Base-by-base conservation (phyloP, 1,284 basidiomycete species). In the Ustilago bromivora region DNA sequence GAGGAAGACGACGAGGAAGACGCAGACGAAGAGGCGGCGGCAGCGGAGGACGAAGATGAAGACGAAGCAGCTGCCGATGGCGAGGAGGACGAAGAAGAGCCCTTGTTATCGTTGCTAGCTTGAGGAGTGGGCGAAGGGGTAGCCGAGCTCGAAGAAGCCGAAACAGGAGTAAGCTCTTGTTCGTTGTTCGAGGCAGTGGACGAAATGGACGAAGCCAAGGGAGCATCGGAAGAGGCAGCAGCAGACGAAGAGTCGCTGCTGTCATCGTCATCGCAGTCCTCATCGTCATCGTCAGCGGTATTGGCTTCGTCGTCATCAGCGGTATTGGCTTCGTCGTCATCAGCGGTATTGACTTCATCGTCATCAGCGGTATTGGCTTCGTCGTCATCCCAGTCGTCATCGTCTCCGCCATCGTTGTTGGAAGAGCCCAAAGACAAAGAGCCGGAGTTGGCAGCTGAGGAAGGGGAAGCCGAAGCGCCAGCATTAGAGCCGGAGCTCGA, bases 261-360 rank as follows among this genome's bases (percentile, higher is more conserved):
- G 5, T 57, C 64, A 0, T 71, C 64, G 6, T 78, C 70, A 35
- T 58, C 57, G 17, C 75, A 71, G 57, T 64, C 69, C 35, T 77
- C 71, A 55, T 79, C 74, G 41, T 69, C 67, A 4, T 69, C 65
- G 12, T 70, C 71, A 51, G 31, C 35, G 34, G 23, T 34, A 17
- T 31, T 41, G 43, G 34, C 8, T 19, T 19, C 49, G 13, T 66
- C 54, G 12, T 74, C 62, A 1, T 69, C 49, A 28, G 8, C 12
- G 31, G 61, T 53, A n/a, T 66, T 52, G 5, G 59, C 60, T 9
- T 66, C 62, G 41, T 57, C 60, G 56, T 66, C 68, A n/a, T 68
- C 61, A 34, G 54, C 71, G 47, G 23, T 58, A 58, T 57, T 53
- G 49, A 31, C 3, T 28, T 51, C 28, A 2, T 51, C 49, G 13